Evolutionary conservation across 371 early-diverging fungal genomes (phyloP).

Genomic region (Rhizopus stolonifer): DNA sequence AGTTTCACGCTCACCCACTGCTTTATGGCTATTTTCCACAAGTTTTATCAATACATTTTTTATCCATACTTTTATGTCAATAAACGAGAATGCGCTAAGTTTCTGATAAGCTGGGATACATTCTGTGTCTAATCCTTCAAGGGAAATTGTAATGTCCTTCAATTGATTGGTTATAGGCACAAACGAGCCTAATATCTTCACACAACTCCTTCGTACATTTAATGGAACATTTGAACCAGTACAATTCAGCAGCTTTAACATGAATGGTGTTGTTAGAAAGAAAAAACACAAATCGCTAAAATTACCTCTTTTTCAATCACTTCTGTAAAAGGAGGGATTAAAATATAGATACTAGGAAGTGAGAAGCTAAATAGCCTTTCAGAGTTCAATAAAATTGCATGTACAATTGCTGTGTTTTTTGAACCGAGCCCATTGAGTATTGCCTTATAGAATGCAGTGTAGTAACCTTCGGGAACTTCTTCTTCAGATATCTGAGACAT

Average conservation of each 20-base stretch:
- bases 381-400: constrained; percentile 66
- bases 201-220: constrained; percentile 38
- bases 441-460: constrained; percentile 67
- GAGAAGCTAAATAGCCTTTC: constrained; percentile 60
- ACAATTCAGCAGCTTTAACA: background rate
- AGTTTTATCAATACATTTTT: constrained; percentile 52
- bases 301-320: constrained; percentile 59
- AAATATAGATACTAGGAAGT: constrained; percentile 67
- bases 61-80: constrained; percentile 43
- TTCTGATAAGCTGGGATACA: constrained; percentile 20
- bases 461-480: constrained; percentile 50
- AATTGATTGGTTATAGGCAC: constrained; percentile 41
- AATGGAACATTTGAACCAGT: constrained; percentile 11
- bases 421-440: constrained; percentile 63
- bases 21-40: constrained; percentile 31
- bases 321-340: constrained; percentile 67
- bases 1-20: constrained; percentile 32
- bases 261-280: background rate
- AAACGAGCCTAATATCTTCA: constrained; percentile 44
- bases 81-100: constrained; percentile 24
- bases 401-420: constrained; percentile 51
- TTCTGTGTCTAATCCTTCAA: constrained; percentile 17
- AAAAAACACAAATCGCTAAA: background rate
- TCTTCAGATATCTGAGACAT: constrained; percentile 74
- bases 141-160: constrained; percentile 26